Conservation (phyloP, 441 rosid genomes). For the Eruca vesicaria region DNA sequence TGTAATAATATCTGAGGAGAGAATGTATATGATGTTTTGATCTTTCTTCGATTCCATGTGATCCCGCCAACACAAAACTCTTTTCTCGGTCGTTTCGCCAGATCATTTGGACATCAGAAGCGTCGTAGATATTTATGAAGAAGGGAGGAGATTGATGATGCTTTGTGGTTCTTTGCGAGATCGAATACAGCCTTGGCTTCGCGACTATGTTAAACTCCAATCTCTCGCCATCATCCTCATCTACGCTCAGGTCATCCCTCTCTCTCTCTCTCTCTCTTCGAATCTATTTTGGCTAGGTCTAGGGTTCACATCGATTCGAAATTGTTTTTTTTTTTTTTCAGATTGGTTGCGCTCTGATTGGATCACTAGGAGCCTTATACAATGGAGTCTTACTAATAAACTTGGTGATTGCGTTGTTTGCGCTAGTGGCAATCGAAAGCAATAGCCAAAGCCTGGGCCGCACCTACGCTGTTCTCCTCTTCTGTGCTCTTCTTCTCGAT, state of each 20-base stretch:
- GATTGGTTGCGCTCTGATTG: slow-evolving; percentile 91
- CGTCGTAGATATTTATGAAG: slow-evolving; percentile 10
- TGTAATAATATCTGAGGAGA: background rate
- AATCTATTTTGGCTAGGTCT: slow-evolving; percentile 5
- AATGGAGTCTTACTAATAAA: slow-evolving; percentile 76
- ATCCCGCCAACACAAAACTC: slow-evolving; percentile 36
- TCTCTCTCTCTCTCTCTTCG: background rate
- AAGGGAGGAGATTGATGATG: slow-evolving; percentile 42
- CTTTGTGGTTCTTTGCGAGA: slow-evolving; percentile 56
- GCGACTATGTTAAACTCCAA: slow-evolving; percentile 81
- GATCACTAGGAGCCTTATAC: slow-evolving; percentile 86
- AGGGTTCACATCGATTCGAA: slow-evolving; percentile 23
- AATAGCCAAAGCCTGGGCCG: slow-evolving; percentile 86
- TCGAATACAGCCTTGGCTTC: slow-evolving; percentile 66
- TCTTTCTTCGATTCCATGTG: slow-evolving; percentile 28
- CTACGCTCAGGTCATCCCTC: slow-evolving; percentile 65
- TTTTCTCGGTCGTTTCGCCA: slow-evolving; percentile 8
- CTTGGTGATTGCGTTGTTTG: slow-evolving; percentile 81
- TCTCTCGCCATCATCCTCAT: slow-evolving; percentile 75
- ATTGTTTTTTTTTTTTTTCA: slow-evolving; percentile 15
- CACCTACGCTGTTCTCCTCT: slow-evolving; percentile 83
- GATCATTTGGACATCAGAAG: background rate
- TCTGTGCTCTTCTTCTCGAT: slow-evolving; percentile 69
- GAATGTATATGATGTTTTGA: background rate
- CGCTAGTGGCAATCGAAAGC: slow-evolving; percentile 86